Conservation (phyloP, 1,284 basidiomycete genomes). For the Puccinia coronata region DNA sequence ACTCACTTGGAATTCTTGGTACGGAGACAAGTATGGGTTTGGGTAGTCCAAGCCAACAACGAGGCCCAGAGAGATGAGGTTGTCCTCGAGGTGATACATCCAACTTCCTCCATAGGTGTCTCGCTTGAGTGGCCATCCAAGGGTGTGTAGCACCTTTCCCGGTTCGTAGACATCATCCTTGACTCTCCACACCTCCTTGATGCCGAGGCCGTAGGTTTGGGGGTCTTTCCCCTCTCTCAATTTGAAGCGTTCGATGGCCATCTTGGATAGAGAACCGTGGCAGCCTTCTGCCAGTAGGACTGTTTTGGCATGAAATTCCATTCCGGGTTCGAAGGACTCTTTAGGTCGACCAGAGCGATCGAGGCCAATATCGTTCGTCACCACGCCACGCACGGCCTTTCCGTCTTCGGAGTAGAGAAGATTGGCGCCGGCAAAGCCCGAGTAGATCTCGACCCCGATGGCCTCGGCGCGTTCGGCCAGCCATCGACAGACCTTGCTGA, state of each 20-base stretch:
- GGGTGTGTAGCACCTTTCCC: conserved; percentile 85
- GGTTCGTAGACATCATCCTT: conserved; percentile 73
- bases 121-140: conserved; percentile 87
- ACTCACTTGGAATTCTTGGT: conserved; percentile 83
- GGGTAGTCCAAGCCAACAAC: conserved; percentile 92
- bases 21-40: conserved; percentile 91
- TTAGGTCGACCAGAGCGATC: conserved; percentile 78
- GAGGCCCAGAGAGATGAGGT: conserved; percentile 84
- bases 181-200: conserved; percentile 98
- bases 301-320: conserved; percentile 92
- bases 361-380: conserved; percentile 93
- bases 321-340: conserved; percentile 89
- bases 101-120: conserved; percentile 91
- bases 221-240: conserved; percentile 77
- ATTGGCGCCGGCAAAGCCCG: conserved; percentile 89
- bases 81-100: conserved; percentile 94
- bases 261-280: conserved; percentile 86
- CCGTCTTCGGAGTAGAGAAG: conserved; percentile 74
- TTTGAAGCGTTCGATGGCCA: conserved; percentile 74
- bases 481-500: conserved; percentile 87
- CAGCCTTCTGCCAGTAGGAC: conserved; percentile 96
- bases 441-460: conserved; percentile 92
- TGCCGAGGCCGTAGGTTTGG: conserved; percentile 93
- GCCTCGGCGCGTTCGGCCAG: conserved; percentile 81
- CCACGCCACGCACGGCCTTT: conserved; percentile 74